Evolutionary conservation across 176 grass and related monocot species (phyloP).

Genomic region (Poa pratensis): DNA sequence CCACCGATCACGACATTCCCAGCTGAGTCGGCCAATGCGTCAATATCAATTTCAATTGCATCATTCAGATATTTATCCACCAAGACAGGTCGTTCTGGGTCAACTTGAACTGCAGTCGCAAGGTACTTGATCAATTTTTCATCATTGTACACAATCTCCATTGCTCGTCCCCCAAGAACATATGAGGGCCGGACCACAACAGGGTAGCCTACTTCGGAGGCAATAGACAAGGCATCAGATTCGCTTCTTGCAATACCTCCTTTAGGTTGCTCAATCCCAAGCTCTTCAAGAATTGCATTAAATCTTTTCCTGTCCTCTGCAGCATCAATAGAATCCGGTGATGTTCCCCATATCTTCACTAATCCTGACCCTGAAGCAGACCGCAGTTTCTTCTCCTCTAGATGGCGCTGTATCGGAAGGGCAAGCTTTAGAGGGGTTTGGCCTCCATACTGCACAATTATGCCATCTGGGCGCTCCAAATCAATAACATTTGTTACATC

Average conservation of each 20-base stretch:
- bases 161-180: slow-evolving; percentile 95
- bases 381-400: slow-evolving; percentile 67
- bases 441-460: slow-evolving; percentile 95
- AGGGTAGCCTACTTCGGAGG: slow-evolving; percentile 87
- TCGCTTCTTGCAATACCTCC: slow-evolving; percentile 95
- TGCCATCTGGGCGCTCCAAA: slow-evolving; percentile 90
- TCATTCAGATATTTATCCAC: slow-evolving; percentile 94
- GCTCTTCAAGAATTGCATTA: slow-evolving; percentile 91
- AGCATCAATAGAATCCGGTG: slow-evolving; percentile 97
- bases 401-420: slow-evolving; percentile 75
- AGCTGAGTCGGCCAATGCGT: slow-evolving; percentile 81
- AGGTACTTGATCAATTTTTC: slow-evolving; percentile 91
- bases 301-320: slow-evolving; percentile 96
- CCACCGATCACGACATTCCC: slow-evolving; percentile 97
- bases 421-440: slow-evolving; percentile 98
- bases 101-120: slow-evolving; percentile 95
- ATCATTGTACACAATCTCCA: slow-evolving; percentile 98
- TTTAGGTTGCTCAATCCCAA: slow-evolving; percentile 90
- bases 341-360: slow-evolving; percentile 95
- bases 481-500: slow-evolving; percentile 94
- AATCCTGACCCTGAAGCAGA: slow-evolving; percentile 61
- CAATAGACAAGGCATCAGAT: slow-evolving; percentile 83
- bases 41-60: slow-evolving; percentile 97
- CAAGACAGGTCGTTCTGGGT: slow-evolving; percentile 88
- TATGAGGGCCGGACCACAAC: slow-evolving; percentile 96